A percentile compares a stretch with the other conserved stretches of the same genome.
phyloP scores from a whole-genome alignment of 257 asterid species.

The Solanum megistacrolobum region DNA sequence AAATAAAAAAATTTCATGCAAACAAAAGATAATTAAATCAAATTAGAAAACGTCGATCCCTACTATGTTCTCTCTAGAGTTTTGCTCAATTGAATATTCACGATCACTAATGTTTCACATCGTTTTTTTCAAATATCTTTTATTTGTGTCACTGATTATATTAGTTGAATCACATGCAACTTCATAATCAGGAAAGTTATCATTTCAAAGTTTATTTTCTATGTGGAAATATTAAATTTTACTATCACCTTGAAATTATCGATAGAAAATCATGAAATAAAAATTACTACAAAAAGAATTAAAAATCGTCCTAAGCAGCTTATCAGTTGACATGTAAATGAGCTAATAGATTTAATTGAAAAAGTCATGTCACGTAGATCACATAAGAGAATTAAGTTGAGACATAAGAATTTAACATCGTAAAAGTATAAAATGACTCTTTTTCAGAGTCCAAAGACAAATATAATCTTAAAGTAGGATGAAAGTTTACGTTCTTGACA shows the following conservation, averaged over 20 bases:
- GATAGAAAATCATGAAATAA: background rate
- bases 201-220: background rate
- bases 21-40: too few species aligned
- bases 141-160: too few species aligned
- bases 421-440: background rate
- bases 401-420: background rate
- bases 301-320: background rate
- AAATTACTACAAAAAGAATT: too few species aligned
- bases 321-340: background rate
- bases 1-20: background rate
- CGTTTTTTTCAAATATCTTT: too few species aligned
- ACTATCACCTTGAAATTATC: background rate
- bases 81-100: too few species aligned
- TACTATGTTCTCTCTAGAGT: too few species aligned
- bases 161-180: background rate
- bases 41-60: too few species aligned
- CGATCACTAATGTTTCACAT: background rate
- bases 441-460: background rate
- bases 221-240: background rate
- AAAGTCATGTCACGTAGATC: background rate
- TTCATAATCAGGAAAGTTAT: too few species aligned
- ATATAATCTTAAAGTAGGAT: too few species aligned
- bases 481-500: background rate
- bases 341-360: background rate
- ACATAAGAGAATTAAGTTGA: too few species aligned